Evolutionary conservation across 768 basidiomycete species (phyloP).

Genomic region (Amanita thiersii): DNA sequence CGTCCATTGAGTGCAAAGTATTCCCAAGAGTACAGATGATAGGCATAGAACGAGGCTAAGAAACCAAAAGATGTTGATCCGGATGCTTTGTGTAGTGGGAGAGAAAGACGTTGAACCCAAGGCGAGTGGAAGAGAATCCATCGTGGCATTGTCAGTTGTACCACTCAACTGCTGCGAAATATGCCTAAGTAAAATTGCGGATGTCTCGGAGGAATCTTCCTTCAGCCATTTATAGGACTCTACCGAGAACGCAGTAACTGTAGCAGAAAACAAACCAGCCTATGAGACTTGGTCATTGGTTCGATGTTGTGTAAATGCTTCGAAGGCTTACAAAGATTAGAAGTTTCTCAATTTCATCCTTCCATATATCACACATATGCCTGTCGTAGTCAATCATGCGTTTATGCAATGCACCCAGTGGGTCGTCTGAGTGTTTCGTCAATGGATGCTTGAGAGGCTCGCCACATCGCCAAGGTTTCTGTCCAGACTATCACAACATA

Average conservation of each 20-base stretch:
- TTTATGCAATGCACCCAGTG: conserved; percentile 18
- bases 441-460: background rate
- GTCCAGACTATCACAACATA: too few species aligned
- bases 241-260: conserved; percentile 18
- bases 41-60: conserved; percentile 18
- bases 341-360: conserved; percentile 22
- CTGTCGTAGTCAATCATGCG: conserved; percentile 20
- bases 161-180: conserved; percentile 14
- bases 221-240: conserved; percentile 21
- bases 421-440: background rate
- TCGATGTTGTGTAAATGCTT: too few species aligned
- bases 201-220: conserved; percentile 12
- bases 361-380: conserved; percentile 21
- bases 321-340: conserved; percentile 23
- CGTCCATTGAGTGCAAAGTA: conserved; percentile 20
- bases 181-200: conserved; percentile 11
- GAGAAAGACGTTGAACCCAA: conserved; percentile 11
- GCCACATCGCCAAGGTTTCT: background rate
- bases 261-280: too few species aligned
- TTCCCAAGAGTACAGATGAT: conserved; percentile 18
- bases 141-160: conserved; percentile 7
- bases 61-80: too few species aligned
- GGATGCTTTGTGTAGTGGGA: conserved; percentile 14
- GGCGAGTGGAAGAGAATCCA: background rate
- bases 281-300: too few species aligned